phyloP scores from a whole-genome alignment of 176 grass and related monocot genomes.

The Tillandsia fasciculata region DNA sequence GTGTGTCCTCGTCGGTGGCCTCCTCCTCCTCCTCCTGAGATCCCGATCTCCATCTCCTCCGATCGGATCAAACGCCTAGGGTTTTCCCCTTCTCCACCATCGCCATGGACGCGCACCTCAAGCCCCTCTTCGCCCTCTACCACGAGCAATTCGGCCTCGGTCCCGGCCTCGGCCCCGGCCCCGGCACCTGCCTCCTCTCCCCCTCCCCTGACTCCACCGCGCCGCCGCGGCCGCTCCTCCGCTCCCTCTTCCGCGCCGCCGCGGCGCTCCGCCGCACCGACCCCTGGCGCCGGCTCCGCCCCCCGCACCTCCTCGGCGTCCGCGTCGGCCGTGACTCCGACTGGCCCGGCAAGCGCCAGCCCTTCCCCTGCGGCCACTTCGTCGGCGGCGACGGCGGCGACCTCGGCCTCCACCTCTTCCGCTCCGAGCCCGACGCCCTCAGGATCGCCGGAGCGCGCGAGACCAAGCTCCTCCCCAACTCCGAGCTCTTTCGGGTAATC shows the following conservation, averaged over 20 bases:
- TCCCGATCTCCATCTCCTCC: background rate
- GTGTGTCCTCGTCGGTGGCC: too few relatives aligned
- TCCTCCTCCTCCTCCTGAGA: too few relatives aligned
- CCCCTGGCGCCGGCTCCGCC: slow-evolving; percentile 29
- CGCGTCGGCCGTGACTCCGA: slow-evolving; percentile 24
- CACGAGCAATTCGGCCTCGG: slow-evolving; percentile 32
- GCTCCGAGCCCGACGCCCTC: slow-evolving; percentile 19
- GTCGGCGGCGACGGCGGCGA: slow-evolving; percentile 27
- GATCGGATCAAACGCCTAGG: background rate
- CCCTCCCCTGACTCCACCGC: background rate
- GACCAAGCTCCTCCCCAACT: slow-evolving; percentile 13
- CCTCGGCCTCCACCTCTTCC: slow-evolving; percentile 25
- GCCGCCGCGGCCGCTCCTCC: slow-evolving; percentile 8
- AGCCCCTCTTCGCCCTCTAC: slow-evolving; percentile 24
- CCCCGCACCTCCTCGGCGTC: slow-evolving; percentile 21
- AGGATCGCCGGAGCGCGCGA: slow-evolving; percentile 8
- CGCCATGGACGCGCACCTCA: slow-evolving; percentile 34
- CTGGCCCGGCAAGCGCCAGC: slow-evolving; percentile 18
- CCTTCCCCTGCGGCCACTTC: slow-evolving; percentile 20
- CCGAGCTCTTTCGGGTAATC: slow-evolving; percentile 31
- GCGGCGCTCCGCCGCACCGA: slow-evolving; percentile 34
- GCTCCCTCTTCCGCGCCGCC: slow-evolving; percentile 23
- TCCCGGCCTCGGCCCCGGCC: slow-evolving; percentile 26
- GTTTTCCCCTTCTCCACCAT: background rate
- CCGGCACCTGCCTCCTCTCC: slow-evolving; percentile 30